Evolutionary conservation across 2,329 filamentous ascomycete species (phyloP), one percentile per base, ranked within the genome.

Genomic region (Thermothelomyces thermophilus): DNA sequence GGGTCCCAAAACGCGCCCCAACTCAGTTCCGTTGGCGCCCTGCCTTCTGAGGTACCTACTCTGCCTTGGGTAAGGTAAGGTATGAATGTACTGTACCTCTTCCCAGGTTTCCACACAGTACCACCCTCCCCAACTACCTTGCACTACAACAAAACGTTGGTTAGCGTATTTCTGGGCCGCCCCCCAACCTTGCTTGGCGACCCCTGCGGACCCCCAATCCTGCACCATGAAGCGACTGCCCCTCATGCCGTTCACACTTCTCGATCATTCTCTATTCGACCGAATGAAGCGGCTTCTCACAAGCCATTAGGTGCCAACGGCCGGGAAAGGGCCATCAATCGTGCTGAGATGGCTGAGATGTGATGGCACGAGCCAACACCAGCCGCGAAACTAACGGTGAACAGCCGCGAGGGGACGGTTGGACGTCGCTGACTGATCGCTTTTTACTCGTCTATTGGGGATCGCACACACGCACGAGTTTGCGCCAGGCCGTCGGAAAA

Each of bases 311-410:
- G 31, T n/a, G 33, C 13, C 13, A 37, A 33, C 16, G 31, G 20
- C 6, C 41, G 19, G 11, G 20, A n/a, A 7, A 13, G 19, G 16
- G 19, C 2, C n/a, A 16, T 9, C n/a, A 49, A n/a, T n/a, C n/a
- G n/a, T n/a, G n/a, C n/a, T n/a, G n/a, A n/a, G n/a, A n/a, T n/a
- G n/a, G n/a, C n/a, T n/a, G n/a, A 46, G 3, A 28, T 33, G 34
- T 41, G 10, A 43, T 41, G 36, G 35, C 35, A 40, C 39, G 45
- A 44, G 51, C 52, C 53, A 46, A 52, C 50, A 50, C 55, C 52
- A 55, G 52, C 52, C 50, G 55, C 52, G 50, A 41, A 48, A 17
- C 6, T 22, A 39, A 26, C 34, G 46, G 39, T 24, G 52, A 50
- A 20, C 45, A 47, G 50, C 45, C 42, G 46, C 43, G 42, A 49